phyloP scores from a whole-genome alignment of 305 asterid species.

The Fraxinus xanthoxyloides region DNA sequence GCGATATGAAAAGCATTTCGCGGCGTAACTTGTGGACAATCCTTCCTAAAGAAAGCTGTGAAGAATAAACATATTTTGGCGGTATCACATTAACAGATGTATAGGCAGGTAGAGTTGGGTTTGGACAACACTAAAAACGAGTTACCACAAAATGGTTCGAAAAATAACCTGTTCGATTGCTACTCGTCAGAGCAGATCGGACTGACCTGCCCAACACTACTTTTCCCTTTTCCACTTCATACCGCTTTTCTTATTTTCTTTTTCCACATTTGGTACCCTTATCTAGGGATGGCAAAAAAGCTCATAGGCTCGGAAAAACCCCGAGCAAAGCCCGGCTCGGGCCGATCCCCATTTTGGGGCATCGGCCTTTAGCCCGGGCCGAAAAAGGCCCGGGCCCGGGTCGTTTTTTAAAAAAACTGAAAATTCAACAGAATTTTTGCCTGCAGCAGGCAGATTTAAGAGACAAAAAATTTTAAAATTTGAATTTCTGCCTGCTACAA shows the following conservation, averaged over 20 bases:
- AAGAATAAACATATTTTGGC: background rate
- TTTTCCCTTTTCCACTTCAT: background rate
- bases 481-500: no score
- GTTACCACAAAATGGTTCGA: background rate
- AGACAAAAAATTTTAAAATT: no score
- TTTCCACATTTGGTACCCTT: background rate
- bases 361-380: no score
- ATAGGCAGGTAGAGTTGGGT: constrained; percentile 1
- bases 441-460: no score
- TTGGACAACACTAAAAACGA: background rate
- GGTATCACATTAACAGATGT: background rate
- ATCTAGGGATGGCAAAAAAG: no score
- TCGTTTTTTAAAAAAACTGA: no score
- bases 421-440: no score
- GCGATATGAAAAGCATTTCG: background rate
- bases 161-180: background rate
- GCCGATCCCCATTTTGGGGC: no score
- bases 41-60: background rate
- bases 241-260: background rate
- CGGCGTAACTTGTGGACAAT: background rate
- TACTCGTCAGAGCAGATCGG: background rate
- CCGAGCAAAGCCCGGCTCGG: no score
- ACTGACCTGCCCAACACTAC: background rate
- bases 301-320: no score
- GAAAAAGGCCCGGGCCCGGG: no score